Base-by-base conservation (phyloP, 768 basidiomycete genomes). In the Termitomyces sp. region DNA sequence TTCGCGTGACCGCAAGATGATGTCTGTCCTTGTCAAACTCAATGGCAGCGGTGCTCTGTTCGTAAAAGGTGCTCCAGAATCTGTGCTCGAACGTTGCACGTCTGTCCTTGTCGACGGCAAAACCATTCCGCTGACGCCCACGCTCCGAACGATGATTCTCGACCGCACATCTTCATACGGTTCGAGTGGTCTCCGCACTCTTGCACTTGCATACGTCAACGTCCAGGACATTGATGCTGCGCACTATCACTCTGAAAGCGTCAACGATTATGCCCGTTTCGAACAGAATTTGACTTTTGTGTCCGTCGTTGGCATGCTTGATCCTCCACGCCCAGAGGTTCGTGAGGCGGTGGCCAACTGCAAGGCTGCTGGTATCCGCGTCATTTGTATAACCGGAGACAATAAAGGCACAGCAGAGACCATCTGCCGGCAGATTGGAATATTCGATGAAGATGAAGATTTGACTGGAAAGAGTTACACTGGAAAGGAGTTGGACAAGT, bases 391-490 rank as follows among this genome's bases (percentile, higher is more conserved):
- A 68, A 99, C 96, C 3, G 96, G 96, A 39, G 96, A 98, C 72
- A 98, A 97, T 76, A 95, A 95, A 76, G 87, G 89, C 57, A 99
- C 96, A 18, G 96, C 95, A 41, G 96, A 98, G 77, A 92, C 94
- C 27, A 98, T 99, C 63, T 98, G 94, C 71, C 78, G 92, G 56
- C 89, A 94, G 71, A 94, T 99, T 70, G 95, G 96, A 3, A 92
- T 99, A 62, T 97, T 98, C 64, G 85, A 75, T 38, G 80, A 84
- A 58, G 67, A 90, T 58, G 96, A 98, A 72, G 89, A 96, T 70
- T 72, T 97, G 68, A 85, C 82, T n/a, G 92, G 91, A 44, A 96
- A 96, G 80, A 94, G 92, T 61, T 98, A 94, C 65, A 98, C 97
- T 0, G 96, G 96, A 40, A 79, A 85, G 56, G 95, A 99, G 67